A percentile compares a stretch with the other conserved stretches of the same genome.
These are phyloP conservation scores for Fremontodendron californicum DNA, from an alignment of 345 rosid genomes.

Conservation along the genomic window DNA sequence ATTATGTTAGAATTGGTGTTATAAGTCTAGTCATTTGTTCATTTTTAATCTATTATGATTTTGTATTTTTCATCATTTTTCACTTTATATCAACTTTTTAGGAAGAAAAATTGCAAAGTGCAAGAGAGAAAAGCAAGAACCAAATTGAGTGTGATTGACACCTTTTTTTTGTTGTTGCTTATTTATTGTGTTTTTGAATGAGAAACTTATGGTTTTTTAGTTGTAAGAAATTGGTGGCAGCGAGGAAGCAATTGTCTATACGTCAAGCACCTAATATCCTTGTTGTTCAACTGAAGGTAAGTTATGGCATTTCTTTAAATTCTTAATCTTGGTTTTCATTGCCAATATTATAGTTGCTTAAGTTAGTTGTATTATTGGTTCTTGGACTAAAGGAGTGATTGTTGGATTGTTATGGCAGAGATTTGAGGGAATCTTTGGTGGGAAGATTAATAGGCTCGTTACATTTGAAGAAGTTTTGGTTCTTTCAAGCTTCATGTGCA, in stretches of 20 bases:
- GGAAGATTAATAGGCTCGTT: slow-evolving; percentile 77
- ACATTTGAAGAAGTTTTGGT: slow-evolving; percentile 72
- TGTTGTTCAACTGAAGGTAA: slow-evolving; percentile 91
- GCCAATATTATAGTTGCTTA: slow-evolving; percentile 5
- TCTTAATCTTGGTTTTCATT: not conserved
- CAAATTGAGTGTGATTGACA: not conserved
- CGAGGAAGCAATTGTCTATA: slow-evolving; percentile 95
- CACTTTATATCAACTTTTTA: not conserved
- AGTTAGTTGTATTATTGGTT: not conserved
- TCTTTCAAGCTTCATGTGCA: slow-evolving; percentile 87
- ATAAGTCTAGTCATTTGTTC: too few relatives aligned
- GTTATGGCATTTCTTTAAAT: slow-evolving; percentile 13
- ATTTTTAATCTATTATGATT: not conserved
- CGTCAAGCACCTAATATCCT: slow-evolving; percentile 86
- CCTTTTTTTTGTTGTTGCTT: not conserved
- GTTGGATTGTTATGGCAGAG: slow-evolving; percentile 47
- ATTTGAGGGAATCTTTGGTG: slow-evolving; percentile 83
- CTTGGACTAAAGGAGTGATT: slow-evolving; percentile 3
- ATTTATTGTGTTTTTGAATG: not conserved
- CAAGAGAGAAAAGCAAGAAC: not conserved
- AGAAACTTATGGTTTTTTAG: slow-evolving; percentile 45
- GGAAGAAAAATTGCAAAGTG: not conserved
- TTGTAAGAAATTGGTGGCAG: slow-evolving; percentile 89
- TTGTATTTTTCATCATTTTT: not conserved
- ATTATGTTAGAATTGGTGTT: not conserved